Percentiles rank a stretch among this genome's conserved stretches.
Conservation (phyloP, 352 stramenopile species). For the Pythium sukuiense region DNA sequence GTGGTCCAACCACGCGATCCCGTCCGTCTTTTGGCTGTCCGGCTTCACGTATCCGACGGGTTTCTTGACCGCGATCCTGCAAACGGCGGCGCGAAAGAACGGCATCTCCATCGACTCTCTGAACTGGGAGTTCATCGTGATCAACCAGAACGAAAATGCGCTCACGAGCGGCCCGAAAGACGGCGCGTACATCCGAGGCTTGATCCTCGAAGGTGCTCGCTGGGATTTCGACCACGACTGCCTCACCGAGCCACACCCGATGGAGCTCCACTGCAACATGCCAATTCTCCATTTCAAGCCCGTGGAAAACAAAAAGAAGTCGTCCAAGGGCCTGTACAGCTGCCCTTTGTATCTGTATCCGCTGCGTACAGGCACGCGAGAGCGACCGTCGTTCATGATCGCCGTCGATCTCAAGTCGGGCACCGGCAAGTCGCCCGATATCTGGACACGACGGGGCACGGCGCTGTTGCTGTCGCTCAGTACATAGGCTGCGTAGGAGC, state of each 20-base stretch:
- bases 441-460: constrained; percentile 93
- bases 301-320: constrained; percentile 94
- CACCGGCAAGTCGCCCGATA: constrained; percentile 79
- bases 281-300: constrained; percentile 95
- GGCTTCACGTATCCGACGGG: constrained; percentile 97
- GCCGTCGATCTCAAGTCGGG: constrained; percentile 92
- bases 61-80: constrained; percentile 95
- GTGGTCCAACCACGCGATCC: constrained; percentile 86
- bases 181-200: constrained; percentile 89
- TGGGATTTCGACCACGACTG: constrained; percentile 92
- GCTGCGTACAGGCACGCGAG: constrained; percentile 92
- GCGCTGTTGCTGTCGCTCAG: constrained; percentile 91
- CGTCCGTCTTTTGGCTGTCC: constrained; percentile 93
- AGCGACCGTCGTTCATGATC: constrained; percentile 95
- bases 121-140: constrained; percentile 94
- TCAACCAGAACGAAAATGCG: constrained; percentile 88
- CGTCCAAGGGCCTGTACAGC: constrained; percentile 89
- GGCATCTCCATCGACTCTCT: constrained; percentile 95
- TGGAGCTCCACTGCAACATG: constrained; percentile 91
- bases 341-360: constrained; percentile 97
- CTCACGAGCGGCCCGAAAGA: constrained; percentile 84
- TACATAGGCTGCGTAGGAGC: constrained; percentile 36
- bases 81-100: constrained; percentile 94
- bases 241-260: constrained; percentile 88
- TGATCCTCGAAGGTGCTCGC: constrained; percentile 91